Evolutionary conservation across 2,329 filamentous ascomycete species (phyloP), one percentile per base, ranked within the genome.

Genomic region (Diaporthe amygdali): DNA sequence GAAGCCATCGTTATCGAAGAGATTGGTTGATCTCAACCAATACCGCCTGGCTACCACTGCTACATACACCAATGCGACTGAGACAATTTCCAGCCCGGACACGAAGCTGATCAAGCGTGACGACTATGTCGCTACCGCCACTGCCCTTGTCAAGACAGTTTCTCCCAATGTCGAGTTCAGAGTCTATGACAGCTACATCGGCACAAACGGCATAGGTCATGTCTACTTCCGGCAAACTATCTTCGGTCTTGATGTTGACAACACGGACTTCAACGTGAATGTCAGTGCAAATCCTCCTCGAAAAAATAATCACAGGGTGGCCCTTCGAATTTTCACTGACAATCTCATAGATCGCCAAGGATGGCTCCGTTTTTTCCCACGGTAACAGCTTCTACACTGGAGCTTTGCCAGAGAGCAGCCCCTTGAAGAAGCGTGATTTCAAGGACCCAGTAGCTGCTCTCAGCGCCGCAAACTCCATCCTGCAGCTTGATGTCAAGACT

Each of bases 251-350:
- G 89, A 90, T 72, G 85, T 91, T 71, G 89, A 90, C 74, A 90
- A 90, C 74, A 87, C 86, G 1, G 87, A 89, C 76, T 89, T 90
- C 75, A 89, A 90, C 66, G 86, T 90, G 59, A 90, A 90, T 73
- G 87, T 90, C 74, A 80, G 87, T 81, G 8, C 30, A 9, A 32
- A 8, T 9, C 30, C 25, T 55, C 27, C 9, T 37, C 17, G 63
- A 41, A 72, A 7, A 6, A 54, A 32, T 59, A 66, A 72, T 76
- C n/a, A 20, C 3, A 15, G 20, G 15, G n/a, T 47, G 17, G 44
- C 22, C 6, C 6, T 47, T 5, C 44, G 20, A 47, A 22, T 7
- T 32, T 34, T 8, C 20, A 76, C 55, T 61, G 8, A 37, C 8
- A 37, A 12, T 22, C 49, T 46, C 5, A 46, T 52, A 87, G 86